phyloP scores from a whole-genome alignment of 805 yeast species.

The Komagataella phaffii region DNA sequence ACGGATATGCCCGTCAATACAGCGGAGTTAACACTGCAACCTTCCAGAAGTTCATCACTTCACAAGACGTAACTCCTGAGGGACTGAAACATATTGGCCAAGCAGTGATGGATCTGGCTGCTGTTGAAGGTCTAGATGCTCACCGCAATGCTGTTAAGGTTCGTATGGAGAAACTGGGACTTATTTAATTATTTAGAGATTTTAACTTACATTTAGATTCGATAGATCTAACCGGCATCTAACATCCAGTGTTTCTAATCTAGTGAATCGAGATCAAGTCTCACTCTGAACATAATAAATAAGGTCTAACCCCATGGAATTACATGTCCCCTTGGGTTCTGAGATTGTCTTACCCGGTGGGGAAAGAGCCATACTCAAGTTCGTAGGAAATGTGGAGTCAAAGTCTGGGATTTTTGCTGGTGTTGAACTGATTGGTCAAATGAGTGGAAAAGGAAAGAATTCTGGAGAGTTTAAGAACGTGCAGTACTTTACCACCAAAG shows the following conservation, averaged over 20 bases:
- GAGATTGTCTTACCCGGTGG: conserved; percentile 43
- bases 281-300: background rate
- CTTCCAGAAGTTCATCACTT: conserved; percentile 88
- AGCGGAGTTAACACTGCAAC: conserved; percentile 95
- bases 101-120: conserved; percentile 93
- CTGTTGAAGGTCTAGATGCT: conserved; percentile 92
- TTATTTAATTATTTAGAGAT: conserved; percentile 1
- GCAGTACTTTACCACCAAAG: conserved; percentile 50
- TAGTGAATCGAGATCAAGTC: background rate
- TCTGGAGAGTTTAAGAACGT: conserved; percentile 70
- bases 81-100: conserved; percentile 87
- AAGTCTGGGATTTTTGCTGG: conserved; percentile 79
- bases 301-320: background rate
- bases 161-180: conserved; percentile 74
- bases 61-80: conserved; percentile 77
- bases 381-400: conserved; percentile 59
- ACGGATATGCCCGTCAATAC: conserved; percentile 96
- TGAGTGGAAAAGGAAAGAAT: conserved; percentile 61
- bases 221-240: background rate
- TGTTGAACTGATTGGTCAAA: conserved; percentile 63
- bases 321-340: conserved; percentile 6
- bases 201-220: background rate
- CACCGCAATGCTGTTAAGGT: conserved; percentile 95
- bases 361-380: conserved; percentile 54
- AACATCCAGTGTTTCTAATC: background rate